phyloP scores from a whole-genome alignment of 768 basidiomycete genomes.

The Auricularia sp. region DNA sequence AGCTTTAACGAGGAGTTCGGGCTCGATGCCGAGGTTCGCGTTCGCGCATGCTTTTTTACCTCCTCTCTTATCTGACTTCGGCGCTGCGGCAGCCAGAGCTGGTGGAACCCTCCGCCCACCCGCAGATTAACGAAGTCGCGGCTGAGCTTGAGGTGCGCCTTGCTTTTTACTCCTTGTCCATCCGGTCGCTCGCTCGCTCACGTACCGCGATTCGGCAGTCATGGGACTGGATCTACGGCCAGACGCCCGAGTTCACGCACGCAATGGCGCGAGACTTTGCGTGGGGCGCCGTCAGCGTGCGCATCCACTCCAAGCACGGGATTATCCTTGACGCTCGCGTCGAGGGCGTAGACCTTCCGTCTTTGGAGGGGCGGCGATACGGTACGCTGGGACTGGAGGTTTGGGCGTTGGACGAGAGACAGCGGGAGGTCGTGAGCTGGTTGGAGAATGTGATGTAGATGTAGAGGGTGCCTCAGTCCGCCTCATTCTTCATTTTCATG shows the following conservation, averaged over 20 bases:
- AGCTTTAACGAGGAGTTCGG: slow-evolving; percentile 59
- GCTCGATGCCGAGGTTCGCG: slow-evolving; percentile 26
- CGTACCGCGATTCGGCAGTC: slow-evolving; percentile 34
- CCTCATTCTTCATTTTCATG: no score
- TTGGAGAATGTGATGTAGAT: not conserved
- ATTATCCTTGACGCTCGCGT: slow-evolving; percentile 30
- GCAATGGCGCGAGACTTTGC: slow-evolving; percentile 28
- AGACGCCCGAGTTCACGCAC: slow-evolving; percentile 89
- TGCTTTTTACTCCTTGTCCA: no score
- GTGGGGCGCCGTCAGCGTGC: slow-evolving; percentile 31
- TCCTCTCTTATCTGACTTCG: slow-evolving; percentile 2
- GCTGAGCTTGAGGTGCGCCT: no score
- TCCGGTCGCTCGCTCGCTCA: slow-evolving; percentile 24
- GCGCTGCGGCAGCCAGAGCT: slow-evolving; percentile 20
- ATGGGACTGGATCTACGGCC: slow-evolving; percentile 91
- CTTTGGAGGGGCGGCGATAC: not conserved
- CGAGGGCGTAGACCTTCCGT: not conserved
- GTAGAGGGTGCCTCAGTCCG: no score
- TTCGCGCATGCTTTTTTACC: not conserved
- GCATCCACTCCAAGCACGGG: slow-evolving; percentile 57
- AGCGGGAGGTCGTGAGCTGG: not conserved
- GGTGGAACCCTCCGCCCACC: no score
- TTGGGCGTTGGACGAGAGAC: not conserved
- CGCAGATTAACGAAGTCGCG: no score
- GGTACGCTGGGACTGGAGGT: not conserved